phyloP scores from a whole-genome alignment of 768 basidiomycete genomes.

The Cubamyces sp. region DNA sequence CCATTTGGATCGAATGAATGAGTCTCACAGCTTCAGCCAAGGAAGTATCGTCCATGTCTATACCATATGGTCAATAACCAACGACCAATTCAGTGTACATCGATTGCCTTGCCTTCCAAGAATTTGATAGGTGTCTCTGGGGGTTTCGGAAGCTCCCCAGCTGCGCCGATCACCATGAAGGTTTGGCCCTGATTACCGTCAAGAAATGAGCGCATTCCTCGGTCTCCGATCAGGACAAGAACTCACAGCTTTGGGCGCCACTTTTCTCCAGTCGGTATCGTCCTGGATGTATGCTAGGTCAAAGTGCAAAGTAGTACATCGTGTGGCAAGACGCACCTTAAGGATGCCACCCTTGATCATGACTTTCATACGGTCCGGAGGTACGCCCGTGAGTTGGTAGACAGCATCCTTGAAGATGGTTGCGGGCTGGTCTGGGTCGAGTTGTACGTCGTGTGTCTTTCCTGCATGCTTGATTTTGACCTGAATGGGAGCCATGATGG shows the following conservation, averaged over 20 bases:
- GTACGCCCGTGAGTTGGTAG: constrained; percentile 83
- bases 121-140: constrained; percentile 81
- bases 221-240: background rate
- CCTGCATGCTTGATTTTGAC: constrained; percentile 93
- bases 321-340: constrained; percentile 57
- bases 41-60: constrained; percentile 83
- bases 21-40: constrained; percentile 75
- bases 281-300: constrained; percentile 52
- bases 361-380: constrained; percentile 92
- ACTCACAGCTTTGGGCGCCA: constrained; percentile 79
- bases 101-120: constrained; percentile 66
- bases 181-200: constrained; percentile 69
- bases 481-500: constrained; percentile 63
- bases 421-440: constrained; percentile 74
- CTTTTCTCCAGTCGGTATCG: constrained; percentile 83
- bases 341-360: constrained; percentile 93
- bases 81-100: background rate
- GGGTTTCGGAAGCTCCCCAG: constrained; percentile 89
- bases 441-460: constrained; percentile 68
- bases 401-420: constrained; percentile 82
- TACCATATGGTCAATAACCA: background rate
- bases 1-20: background rate
- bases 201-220: background rate
- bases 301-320: background rate
- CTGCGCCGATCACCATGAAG: constrained; percentile 92